These are phyloP conservation scores for Alloteropsis semialata DNA, from an alignment of 176 grass and related monocot species.

Conservation along the genomic window DNA sequence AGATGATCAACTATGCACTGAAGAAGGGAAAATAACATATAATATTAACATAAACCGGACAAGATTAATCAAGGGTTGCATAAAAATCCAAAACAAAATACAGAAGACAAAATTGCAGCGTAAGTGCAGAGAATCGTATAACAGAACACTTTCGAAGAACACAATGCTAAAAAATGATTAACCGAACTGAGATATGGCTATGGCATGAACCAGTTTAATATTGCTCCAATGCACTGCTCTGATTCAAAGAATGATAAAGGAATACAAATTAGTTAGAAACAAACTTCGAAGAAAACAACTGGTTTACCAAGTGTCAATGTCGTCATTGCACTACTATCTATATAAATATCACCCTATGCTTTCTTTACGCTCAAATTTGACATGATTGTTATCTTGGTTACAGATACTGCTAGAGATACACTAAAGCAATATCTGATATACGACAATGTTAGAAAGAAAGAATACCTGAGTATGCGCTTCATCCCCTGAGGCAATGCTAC, in stretches of 20 bases:
- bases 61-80: not conserved
- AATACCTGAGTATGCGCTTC: conserved; percentile 69
- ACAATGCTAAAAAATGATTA: not conserved
- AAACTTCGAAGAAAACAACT: not conserved
- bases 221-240: not conserved
- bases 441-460: not conserved
- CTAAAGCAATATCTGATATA: not conserved
- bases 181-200: not conserved
- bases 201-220: not conserved
- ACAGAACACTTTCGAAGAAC: not conserved
- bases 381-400: not conserved
- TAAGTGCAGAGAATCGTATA: not conserved
- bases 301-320: no score
- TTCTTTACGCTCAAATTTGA: not conserved
- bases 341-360: not conserved
- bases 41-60: not conserved
- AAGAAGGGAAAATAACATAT: not conserved
- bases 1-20: conserved; percentile 55
- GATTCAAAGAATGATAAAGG: not conserved
- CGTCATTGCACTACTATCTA: not conserved
- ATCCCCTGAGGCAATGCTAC: conserved; percentile 59
- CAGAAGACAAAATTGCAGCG: not conserved
- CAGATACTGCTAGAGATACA: not conserved
- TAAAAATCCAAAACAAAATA: not conserved
- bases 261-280: not conserved